Percentiles rank a stretch among this genome's conserved stretches.
Conservation (phyloP, 2,329 filamentous ascomycete genomes). For the Xylariaceae sp. region DNA sequence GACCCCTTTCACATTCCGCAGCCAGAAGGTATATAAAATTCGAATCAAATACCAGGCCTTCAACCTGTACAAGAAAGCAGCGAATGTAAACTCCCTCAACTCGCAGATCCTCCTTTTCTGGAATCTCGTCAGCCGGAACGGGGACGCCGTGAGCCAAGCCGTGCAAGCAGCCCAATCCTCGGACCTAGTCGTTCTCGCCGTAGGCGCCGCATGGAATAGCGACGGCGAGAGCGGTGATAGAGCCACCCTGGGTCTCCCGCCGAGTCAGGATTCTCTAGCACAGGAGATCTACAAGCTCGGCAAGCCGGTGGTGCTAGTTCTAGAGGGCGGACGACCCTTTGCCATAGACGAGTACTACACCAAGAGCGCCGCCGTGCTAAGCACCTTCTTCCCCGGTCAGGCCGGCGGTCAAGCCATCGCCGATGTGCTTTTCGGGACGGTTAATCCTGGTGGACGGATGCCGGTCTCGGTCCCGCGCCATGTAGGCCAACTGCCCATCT, state of each 20-base stretch:
- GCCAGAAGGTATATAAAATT: conserved; percentile 34
- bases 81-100: conserved; percentile 40
- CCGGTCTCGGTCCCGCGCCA: conserved; percentile 35
- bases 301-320: conserved; percentile 40
- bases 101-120: conserved; percentile 42
- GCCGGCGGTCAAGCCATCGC: conserved; percentile 36
- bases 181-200: conserved; percentile 38
- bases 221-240: conserved; percentile 43
- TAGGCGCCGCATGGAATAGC: conserved; percentile 43
- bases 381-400: conserved; percentile 36
- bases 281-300: conserved; percentile 36
- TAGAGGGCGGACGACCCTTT: conserved; percentile 41
- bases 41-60: conserved; percentile 42
- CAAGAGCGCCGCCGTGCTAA: conserved; percentile 38
- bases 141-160: conserved; percentile 33
- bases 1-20: conserved; percentile 37
- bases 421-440: conserved; percentile 34
- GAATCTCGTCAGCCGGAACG: conserved; percentile 40
- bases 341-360: conserved; percentile 38
- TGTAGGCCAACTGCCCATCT: conserved; percentile 36
- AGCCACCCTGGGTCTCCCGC: conserved; percentile 36
- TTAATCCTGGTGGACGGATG: conserved; percentile 34
- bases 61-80: conserved; percentile 38
- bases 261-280: conserved; percentile 38
- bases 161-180: conserved; percentile 34